Conservation (phyloP, 192 early-diverging fungal species). For the Podila clonocystis region DNA sequence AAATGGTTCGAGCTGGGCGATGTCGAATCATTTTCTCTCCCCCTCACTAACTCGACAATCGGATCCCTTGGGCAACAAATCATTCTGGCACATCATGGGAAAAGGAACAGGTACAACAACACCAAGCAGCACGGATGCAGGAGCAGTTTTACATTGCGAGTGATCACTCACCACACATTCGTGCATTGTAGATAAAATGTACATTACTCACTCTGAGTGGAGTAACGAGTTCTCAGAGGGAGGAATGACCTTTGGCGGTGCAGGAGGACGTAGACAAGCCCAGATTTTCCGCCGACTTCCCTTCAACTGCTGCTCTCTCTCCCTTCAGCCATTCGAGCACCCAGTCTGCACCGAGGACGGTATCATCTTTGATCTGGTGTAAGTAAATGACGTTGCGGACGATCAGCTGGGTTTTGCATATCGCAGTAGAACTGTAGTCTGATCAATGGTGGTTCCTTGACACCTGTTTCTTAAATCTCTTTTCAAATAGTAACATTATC, state of each 20-base stretch:
- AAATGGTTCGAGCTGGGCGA: too few species aligned
- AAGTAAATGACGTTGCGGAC: slow-evolving; percentile 4
- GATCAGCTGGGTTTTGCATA: not conserved
- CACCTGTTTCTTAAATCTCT: not conserved
- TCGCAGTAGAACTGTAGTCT: not conserved
- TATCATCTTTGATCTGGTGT: slow-evolving; percentile 86
- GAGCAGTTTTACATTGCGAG: not conserved
- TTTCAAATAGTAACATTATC: slow-evolving; percentile 70
- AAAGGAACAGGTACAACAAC: slow-evolving; percentile 43
- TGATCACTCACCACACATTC: not conserved
- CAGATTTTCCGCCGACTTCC: slow-evolving; percentile 79
- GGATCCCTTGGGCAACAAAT: not conserved
- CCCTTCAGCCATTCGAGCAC: slow-evolving; percentile 85
- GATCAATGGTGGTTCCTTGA: not conserved
- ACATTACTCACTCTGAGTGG: slow-evolving; percentile 88
- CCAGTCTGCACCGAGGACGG: slow-evolving; percentile 91
- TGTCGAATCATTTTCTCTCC: too few species aligned
- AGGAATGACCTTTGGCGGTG: slow-evolving; percentile 73
- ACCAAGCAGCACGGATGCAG: not conserved
- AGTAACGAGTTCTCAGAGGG: slow-evolving; percentile 63
- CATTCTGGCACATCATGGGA: slow-evolving; percentile 24
- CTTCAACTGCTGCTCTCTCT: slow-evolving; percentile 91
- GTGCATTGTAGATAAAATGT: slow-evolving; percentile 83
- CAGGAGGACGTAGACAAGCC: slow-evolving; percentile 60
- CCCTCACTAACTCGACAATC: not conserved